phyloP scores from a whole-genome alignment of 2,329 filamentous ascomycete genomes.

The Colletotrichum falcatum region DNA sequence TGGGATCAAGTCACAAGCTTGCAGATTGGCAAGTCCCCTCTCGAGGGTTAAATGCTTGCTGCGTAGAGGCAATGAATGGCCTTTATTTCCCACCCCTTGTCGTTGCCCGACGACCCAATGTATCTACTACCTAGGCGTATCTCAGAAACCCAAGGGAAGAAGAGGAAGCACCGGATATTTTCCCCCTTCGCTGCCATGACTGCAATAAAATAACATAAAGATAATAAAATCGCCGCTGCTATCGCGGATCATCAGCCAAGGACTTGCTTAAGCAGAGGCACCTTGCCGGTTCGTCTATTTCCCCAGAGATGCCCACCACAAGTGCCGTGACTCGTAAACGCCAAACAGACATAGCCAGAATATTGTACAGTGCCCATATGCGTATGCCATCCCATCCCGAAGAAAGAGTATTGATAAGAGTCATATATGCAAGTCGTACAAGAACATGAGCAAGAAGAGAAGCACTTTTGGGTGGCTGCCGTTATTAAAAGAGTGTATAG shows the following conservation, averaged over 20 bases:
- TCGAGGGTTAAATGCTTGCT: constrained; percentile 12
- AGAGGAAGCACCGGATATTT: not conserved
- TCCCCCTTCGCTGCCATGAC: constrained; percentile 11
- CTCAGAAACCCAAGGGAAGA: not conserved
- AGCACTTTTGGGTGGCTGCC: constrained; percentile 7
- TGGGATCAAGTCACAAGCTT: constrained; percentile 16
- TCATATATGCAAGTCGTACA: constrained; percentile 24
- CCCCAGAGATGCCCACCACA: not conserved
- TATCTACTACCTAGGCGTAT: constrained; percentile 21
- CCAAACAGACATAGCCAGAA: constrained; percentile 3
- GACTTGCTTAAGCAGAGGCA: constrained; percentile 19
- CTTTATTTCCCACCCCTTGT: constrained; percentile 2
- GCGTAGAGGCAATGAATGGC: constrained; percentile 29
- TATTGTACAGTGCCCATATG: constrained; percentile 20
- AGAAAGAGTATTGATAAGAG: constrained; percentile 4
- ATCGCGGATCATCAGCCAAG: constrained; percentile 18
- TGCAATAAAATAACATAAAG: not conserved
- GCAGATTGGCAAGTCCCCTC: constrained; percentile 16
- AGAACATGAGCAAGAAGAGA: constrained; percentile 31
- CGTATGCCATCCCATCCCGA: not conserved
- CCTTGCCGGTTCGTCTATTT: constrained; percentile 4
- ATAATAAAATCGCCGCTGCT: constrained; percentile 17
- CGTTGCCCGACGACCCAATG: constrained; percentile 25
- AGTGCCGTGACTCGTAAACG: constrained; percentile 24
- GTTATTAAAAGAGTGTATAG: constrained; percentile 26